These are phyloP conservation scores for Canavalia ensiformis DNA, from an alignment of 306 rosid genomes.

Conservation along the genomic window DNA sequence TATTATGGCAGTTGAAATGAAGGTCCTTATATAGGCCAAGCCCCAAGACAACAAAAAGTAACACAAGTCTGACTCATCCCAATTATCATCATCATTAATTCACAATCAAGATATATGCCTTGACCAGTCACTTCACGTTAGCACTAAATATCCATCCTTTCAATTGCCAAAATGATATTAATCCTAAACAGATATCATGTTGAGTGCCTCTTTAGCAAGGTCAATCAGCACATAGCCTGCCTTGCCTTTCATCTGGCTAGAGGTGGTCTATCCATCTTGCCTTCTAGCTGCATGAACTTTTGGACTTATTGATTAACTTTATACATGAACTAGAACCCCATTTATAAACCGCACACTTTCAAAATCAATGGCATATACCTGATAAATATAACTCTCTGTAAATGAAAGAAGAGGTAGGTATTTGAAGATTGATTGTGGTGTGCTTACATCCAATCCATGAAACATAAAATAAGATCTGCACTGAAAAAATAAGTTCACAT, in stretches of 20 bases:
- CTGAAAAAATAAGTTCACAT: conserved; percentile 57
- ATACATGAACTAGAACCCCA: neutral
- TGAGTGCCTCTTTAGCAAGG: conserved; percentile 3
- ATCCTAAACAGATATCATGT: conserved; percentile 11
- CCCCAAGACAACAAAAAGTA: conserved; percentile 35
- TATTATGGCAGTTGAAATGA: conserved; percentile 13
- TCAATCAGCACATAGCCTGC: conserved; percentile 14
- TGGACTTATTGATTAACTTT: no score
- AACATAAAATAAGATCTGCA: conserved; percentile 98
- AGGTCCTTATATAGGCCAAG: conserved; percentile 29
- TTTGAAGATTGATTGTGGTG: conserved; percentile 75
- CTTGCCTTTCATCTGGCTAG: conserved; percentile 35
- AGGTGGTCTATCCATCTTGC: conserved; percentile 18
- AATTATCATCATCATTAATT: conserved; percentile 22
- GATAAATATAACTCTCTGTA: conserved; percentile 87
- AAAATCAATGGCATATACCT: conserved; percentile 64
- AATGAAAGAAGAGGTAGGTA: conserved; percentile 83
- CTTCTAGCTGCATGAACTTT: neutral
- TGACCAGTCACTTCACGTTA: conserved; percentile 11
- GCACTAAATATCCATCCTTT: conserved; percentile 30
- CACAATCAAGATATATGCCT: neutral
- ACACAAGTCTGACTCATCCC: neutral
- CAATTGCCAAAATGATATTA: conserved; percentile 15
- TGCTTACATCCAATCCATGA: conserved; percentile 83
- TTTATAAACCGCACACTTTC: conserved; percentile 9